A percentile compares a stretch with the other conserved stretches of the same genome.
These are phyloP conservation scores for Lentinula sp. DNA, from an alignment of 768 basidiomycete species.

Conservation along the genomic window DNA sequence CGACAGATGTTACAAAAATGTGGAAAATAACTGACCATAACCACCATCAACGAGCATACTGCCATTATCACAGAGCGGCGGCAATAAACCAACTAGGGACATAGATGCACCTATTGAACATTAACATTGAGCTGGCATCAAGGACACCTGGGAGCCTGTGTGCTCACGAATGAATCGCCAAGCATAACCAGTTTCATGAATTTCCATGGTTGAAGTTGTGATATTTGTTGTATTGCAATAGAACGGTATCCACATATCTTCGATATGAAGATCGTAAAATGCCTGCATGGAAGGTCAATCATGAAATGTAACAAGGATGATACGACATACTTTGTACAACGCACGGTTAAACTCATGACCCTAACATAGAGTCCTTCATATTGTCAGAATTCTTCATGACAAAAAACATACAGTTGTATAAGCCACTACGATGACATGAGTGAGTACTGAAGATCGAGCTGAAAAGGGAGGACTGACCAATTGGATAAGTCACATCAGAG, in stretches of 20 bases:
- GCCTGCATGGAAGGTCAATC: conserved; percentile 35
- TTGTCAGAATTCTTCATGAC: conserved; percentile 1
- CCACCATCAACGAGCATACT: conserved; percentile 88
- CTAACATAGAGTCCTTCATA: conserved; percentile 31
- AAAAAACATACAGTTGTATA: conserved; percentile 69
- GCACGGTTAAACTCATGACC: conserved; percentile 93
- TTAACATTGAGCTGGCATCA: background rate
- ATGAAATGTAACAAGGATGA: background rate
- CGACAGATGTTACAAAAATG: conserved; percentile 2
- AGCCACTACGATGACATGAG: conserved; percentile 39
- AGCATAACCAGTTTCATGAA: conserved; percentile 97
- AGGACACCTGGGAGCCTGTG: background rate
- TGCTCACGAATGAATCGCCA: conserved; percentile 85
- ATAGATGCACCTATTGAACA: conserved; percentile 76
- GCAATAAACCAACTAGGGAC: conserved; percentile 92
- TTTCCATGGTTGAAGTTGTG: conserved; percentile 92
- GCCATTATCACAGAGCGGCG: conserved; percentile 92
- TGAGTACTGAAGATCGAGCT: conserved; percentile 37
- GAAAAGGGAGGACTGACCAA: conserved; percentile 57
- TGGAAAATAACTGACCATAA: conserved; percentile 53
- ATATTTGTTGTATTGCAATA: conserved; percentile 99
- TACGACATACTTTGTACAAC: conserved; percentile 70
- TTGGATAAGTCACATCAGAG: conserved; percentile 90
- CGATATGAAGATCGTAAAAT: conserved; percentile 91
- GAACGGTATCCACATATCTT: conserved; percentile 98